Evolutionary conservation across 495 filamentous ascomycete genomes (phyloP), one percentile per base, ranked within the genome.

Genomic region (Terfezia claveryi): DNA sequence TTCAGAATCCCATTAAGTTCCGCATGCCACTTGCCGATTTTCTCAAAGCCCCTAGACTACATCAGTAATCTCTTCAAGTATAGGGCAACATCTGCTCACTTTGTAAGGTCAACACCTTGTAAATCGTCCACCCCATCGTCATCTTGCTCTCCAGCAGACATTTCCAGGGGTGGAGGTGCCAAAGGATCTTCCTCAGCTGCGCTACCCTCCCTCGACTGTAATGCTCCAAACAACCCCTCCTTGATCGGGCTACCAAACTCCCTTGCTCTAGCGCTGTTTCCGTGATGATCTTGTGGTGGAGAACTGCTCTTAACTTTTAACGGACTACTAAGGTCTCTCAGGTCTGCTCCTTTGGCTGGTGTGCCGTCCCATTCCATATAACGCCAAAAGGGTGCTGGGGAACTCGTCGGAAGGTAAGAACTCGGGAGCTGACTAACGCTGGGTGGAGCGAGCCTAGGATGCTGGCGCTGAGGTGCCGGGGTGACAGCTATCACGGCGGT

Each of bases 331-430:
- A 32, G 27, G 78, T 60, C 75, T 82, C 41, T 66, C 67, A 76
- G 70, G 46, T 82, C 78, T 36, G 73, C 70, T 1, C 77, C 73
- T 56, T 77, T 76, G 2, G 82, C 78, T 38, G 88, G 87, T 1
- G 87, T 94, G 68, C 79, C 87, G 10, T 81, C 78, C 54, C 81
- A 73, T 58, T 81, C 78, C 36, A 75, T 79, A 63, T 82, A 91
- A 63, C 85, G 92, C 89, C 89, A 96, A 70, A 95, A 96, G 17
- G 89, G 87, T n/a, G 92, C 91, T 0, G 91, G 91, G 20, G 84
- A 92, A 64, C 83, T 89, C 64, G 89, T 87, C 16, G 87, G 85
- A 79, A 95, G 87, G 69, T 88, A 91, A 65, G 89, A 86, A 61
- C 86, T 93, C 3, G 92, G 92, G 46, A 88, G 75, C 61, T 91